A percentile compares a stretch with the other conserved stretches of the same genome.
Conservation (phyloP, 148 eudicot species). For the Vaccinium myrtillus region DNA sequence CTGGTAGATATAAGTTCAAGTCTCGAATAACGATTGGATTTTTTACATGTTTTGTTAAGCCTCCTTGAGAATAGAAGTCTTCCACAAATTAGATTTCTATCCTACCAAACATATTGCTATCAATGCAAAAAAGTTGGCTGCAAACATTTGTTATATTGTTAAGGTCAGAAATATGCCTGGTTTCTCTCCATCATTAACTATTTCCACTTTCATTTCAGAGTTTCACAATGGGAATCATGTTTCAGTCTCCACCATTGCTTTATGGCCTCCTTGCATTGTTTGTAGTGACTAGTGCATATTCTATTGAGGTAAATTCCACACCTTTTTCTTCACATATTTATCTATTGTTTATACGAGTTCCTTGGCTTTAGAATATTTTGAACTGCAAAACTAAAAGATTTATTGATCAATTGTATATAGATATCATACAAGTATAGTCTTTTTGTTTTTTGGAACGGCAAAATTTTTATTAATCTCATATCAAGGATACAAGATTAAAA, state of each 20-base stretch:
- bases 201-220: conserved; percentile 14
- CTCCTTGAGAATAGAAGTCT: neutral
- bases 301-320: conserved; percentile 21
- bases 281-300: conserved; percentile 20
- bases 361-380: too few relatives aligned
- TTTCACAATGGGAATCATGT: conserved; percentile 24
- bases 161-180: neutral
- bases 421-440: too few relatives aligned
- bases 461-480: too few relatives aligned
- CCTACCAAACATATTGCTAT: neutral
- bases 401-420: too few relatives aligned
- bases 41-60: neutral
- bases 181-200: neutral
- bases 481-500: too few relatives aligned
- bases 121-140: neutral
- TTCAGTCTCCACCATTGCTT: conserved; percentile 26
- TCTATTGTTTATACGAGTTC: neutral
- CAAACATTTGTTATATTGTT: neutral
- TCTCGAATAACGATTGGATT: neutral
- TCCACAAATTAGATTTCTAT: neutral
- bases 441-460: too few relatives aligned
- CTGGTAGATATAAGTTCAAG: neutral
- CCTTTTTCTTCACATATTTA: neutral
- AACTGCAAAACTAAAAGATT: too few relatives aligned
- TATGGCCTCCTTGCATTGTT: conserved; percentile 11